phyloP scores from a whole-genome alignment of 305 asterid genomes.

The Fraxinus paxiana region DNA sequence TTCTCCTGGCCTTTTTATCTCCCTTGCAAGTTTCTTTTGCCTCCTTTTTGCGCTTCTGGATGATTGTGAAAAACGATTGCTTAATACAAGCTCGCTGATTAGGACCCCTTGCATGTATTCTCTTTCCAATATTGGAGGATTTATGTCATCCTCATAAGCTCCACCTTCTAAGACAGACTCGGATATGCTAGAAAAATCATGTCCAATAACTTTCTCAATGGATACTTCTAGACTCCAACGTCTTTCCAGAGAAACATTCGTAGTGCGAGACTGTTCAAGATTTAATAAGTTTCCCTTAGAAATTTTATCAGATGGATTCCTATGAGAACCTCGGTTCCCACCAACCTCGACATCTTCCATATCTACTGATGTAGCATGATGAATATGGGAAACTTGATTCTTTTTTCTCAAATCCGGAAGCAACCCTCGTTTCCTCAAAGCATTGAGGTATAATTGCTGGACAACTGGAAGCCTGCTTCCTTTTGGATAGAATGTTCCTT shows the following conservation, averaged over 20 bases:
- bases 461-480: conserved; percentile 64
- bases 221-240: conserved; percentile 96
- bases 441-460: conserved; percentile 68
- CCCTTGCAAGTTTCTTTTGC: conserved; percentile 62
- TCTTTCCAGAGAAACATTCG: conserved; percentile 63
- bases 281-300: conserved; percentile 47
- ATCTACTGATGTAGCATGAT: conserved; percentile 53
- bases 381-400: conserved; percentile 74
- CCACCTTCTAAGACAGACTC: conserved; percentile 42
- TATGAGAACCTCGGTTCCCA: conserved; percentile 39
- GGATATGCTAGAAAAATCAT: conserved; percentile 46
- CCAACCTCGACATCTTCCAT: conserved; percentile 53
- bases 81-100: conserved; percentile 72
- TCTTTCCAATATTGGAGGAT: conserved; percentile 70
- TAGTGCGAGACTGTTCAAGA: conserved; percentile 50
- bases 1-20: conserved; percentile 84
- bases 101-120: conserved; percentile 98
- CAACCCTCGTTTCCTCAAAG: conserved; percentile 78
- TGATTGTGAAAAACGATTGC: conserved; percentile 63
- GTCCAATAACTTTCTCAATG: conserved; percentile 76
- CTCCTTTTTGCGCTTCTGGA: conserved; percentile 68
- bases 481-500: conserved; percentile 83
- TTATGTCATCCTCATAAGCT: conserved; percentile 41
- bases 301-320: conserved; percentile 40
- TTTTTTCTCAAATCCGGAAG: conserved; percentile 72